Evolutionary conservation across 1,284 basidiomycete genomes (phyloP), one percentile per base, ranked within the genome.

Genomic region (Ganoderma sinense): DNA sequence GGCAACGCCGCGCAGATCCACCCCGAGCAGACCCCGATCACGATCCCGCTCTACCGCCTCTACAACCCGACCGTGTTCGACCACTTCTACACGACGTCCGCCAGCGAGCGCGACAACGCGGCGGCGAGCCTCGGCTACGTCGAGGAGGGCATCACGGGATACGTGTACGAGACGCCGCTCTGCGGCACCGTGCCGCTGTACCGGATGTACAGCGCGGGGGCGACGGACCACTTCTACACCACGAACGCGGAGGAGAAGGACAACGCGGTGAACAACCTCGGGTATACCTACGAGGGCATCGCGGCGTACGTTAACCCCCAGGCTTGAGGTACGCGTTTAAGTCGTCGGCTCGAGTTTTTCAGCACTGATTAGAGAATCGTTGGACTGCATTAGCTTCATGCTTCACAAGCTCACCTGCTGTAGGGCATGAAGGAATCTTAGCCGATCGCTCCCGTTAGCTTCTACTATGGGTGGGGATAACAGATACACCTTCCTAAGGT

Each of bases 31-130:
- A 62, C 64, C 16, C 66, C 61, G 41, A 29, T 39, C 45, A 63
- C 63, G 31, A 63, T 69, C 39, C 71, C 71, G 29, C 53, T 74
- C 23, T 70, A 69, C 51, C 67, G 71, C 59, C 18, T 63, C 60
- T 64, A 72, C 67, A 61, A 29, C 14, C 36, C 67, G 14, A 13
- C 8, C 11, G 59, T 16, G 20, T 36, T 33, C 10, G 59, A 69
- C 59, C 68, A 65, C 64, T 69, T 69, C 68, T 68, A 69, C 59
- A 69, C 68, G 13, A 69, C 68, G 16, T 48, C n/a, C 31, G 51
- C 58, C 11, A 20, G 20, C 23, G 63, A 68, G 63, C 45, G 58
- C 33, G 53, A 68, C 67, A 53, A 31, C 29, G 67, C 63, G 7
- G 45, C 63, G 40, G 26, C 51, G 11, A 20, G 8, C 23, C 26